A percentile compares a stretch with the other conserved stretches of the same genome.
These are phyloP conservation scores for Aureobasidium sp. DNA, from an alignment of 2,329 filamentous ascomycete genomes.

Conservation along the genomic window DNA sequence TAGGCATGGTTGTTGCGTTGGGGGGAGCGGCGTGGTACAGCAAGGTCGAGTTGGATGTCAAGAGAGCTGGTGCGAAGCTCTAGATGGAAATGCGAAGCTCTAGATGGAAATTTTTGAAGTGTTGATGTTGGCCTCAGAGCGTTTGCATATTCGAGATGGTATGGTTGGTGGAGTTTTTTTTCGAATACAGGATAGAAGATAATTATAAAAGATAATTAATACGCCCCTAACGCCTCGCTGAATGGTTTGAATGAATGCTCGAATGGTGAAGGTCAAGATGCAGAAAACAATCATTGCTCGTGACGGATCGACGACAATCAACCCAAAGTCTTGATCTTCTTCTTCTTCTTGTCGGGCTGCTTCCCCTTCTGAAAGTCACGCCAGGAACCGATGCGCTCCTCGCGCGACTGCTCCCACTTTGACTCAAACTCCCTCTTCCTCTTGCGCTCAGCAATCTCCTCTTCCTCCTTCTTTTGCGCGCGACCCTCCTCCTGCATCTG, in stretches of 20 bases:
- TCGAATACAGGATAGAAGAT: neutral
- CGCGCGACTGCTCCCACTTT: conserved; percentile 88
- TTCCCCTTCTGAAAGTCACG: conserved; percentile 70
- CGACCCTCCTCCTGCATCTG: conserved; percentile 95
- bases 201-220: neutral
- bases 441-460: conserved; percentile 60
- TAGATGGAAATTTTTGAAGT: neutral
- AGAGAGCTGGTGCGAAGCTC: conserved; percentile 18
- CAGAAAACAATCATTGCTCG: neutral
- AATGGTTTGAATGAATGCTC: neutral
- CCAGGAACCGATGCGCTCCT: conserved; percentile 90
- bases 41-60: conserved; percentile 47
- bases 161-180: neutral
- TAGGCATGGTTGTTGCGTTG: conserved; percentile 47
- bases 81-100: neutral
- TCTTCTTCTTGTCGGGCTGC: conserved; percentile 32
- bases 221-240: conserved; percentile 10
- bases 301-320: conserved; percentile 22
- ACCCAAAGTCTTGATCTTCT: conserved; percentile 44
- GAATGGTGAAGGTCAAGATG: neutral
- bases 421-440: conserved; percentile 74
- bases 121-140: neutral
- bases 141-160: neutral
- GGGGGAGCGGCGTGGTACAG: conserved; percentile 49
- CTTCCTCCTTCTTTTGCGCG: conserved; percentile 75